Evolutionary conservation across 306 rosid species (phyloP).

Genomic region (Potentilla sterilis): DNA sequence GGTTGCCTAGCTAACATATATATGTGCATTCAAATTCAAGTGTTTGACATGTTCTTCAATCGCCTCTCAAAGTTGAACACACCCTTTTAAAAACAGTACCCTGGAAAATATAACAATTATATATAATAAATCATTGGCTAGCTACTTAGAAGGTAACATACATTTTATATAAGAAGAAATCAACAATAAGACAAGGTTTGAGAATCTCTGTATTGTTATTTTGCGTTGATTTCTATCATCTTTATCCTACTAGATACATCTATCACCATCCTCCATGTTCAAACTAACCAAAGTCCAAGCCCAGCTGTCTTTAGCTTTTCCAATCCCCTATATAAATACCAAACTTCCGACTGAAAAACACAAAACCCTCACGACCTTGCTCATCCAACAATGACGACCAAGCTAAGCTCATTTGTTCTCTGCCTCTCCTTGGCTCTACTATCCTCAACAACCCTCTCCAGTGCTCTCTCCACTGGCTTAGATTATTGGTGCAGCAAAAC

Average conservation of each 20-base stretch:
- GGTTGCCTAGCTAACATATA: background rate
- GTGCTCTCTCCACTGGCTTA: conserved; percentile 12
- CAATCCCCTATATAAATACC: conserved; percentile 9
- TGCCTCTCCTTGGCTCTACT: conserved; percentile 30
- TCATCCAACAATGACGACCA: conserved; percentile 28
- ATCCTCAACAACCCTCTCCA: conserved; percentile 21
- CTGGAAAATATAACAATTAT: background rate
- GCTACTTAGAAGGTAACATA: background rate
- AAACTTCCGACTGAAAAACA: background rate
- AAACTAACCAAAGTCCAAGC: background rate
- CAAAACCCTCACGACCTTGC: background rate
- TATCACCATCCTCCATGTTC: background rate
- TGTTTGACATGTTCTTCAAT: background rate
- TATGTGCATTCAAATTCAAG: background rate
- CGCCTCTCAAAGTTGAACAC: background rate
- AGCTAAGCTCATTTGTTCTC: background rate
- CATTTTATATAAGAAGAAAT: background rate
- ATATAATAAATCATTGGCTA: background rate
- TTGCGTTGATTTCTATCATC: background rate
- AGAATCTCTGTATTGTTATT: background rate
- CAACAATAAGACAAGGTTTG: background rate
- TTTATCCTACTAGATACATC: background rate
- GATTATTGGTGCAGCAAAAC: conserved; percentile 54
- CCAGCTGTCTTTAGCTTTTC: background rate
- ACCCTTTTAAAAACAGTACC: background rate